Percentiles rank a stretch among this genome's conserved stretches.
Conservation (phyloP, 257 asterid species). For the Echites panduratus region DNA sequence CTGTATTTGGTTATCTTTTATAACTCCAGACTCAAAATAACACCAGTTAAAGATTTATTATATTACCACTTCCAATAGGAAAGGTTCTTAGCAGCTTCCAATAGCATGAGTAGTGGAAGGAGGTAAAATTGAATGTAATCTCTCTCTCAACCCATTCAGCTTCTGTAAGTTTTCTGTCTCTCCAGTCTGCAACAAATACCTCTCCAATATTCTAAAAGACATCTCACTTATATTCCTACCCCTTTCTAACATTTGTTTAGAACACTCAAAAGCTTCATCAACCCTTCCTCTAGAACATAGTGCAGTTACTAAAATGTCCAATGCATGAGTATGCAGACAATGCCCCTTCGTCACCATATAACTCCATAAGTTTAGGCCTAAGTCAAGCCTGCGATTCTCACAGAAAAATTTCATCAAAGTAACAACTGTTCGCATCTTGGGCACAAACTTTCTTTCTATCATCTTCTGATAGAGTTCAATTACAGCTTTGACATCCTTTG, state of each 20-base stretch:
- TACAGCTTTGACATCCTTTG: constrained; percentile 46
- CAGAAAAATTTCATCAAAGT: constrained; percentile 78
- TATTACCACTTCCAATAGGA: background rate
- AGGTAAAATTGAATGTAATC: constrained; percentile 46
- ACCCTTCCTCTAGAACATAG: constrained; percentile 77
- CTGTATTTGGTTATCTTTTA: background rate
- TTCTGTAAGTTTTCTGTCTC: constrained; percentile 39
- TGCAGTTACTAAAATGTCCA: constrained; percentile 74
- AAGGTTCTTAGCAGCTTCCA: constrained; percentile 15
- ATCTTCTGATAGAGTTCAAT: constrained; percentile 47
- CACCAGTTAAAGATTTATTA: background rate
- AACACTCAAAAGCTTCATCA: constrained; percentile 59
- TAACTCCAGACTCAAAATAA: background rate
- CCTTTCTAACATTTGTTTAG: constrained; percentile 63
- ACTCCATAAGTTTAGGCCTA: constrained; percentile 70
- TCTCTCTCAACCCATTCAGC: constrained; percentile 38
- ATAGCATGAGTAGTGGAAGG: constrained; percentile 23
- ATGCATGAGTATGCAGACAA: constrained; percentile 76
- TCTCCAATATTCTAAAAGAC: constrained; percentile 49
- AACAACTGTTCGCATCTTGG: constrained; percentile 60
- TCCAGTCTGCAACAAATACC: constrained; percentile 41
- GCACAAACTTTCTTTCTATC: constrained; percentile 53
- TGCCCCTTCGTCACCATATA: constrained; percentile 68
- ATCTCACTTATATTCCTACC: constrained; percentile 58
- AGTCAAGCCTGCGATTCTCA: constrained; percentile 47